Evolutionary conservation across 352 stramenopile genomes (phyloP).

Genomic region (Phytophthora capsici): DNA sequence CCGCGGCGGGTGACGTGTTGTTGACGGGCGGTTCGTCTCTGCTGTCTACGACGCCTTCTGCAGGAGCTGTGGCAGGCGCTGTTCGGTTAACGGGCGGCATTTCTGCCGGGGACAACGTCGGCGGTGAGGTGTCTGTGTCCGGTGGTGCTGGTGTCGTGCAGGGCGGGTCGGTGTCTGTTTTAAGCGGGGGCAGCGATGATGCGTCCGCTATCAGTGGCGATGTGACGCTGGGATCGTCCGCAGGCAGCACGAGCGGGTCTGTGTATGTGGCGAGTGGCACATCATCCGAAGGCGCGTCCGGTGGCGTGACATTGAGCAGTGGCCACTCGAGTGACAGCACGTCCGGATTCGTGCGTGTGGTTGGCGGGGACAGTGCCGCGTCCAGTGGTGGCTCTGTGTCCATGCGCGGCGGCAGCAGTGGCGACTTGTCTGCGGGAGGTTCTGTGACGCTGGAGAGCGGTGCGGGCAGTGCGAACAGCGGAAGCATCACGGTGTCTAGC

Average conservation of each 20-base stretch:
- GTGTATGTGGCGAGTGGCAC: conserved; percentile 4
- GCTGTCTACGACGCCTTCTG: conserved; percentile 1
- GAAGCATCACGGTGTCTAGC: neutral
- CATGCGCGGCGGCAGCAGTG: neutral
- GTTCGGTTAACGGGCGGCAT: conserved; percentile 13
- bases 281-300: neutral
- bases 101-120: conserved; percentile 16
- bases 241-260: neutral
- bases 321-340: neutral
- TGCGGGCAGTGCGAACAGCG: neutral
- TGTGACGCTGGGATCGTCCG: neutral
- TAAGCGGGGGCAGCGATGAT: neutral
- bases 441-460: neutral
- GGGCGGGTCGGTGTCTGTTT: conserved; percentile 9
- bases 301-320: neutral
- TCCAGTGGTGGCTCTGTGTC: neutral
- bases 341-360: neutral
- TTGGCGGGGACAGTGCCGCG: neutral
- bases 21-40: conserved; percentile 21
- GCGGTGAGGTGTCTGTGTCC: conserved; percentile 8
- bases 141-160: neutral
- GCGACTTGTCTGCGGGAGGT: neutral
- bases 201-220: neutral
- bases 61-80: conserved; percentile 11
- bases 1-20: conserved; percentile 15